Conservation (phyloP, 352 stramenopile genomes). For the Blastocystis sp. region DNA sequence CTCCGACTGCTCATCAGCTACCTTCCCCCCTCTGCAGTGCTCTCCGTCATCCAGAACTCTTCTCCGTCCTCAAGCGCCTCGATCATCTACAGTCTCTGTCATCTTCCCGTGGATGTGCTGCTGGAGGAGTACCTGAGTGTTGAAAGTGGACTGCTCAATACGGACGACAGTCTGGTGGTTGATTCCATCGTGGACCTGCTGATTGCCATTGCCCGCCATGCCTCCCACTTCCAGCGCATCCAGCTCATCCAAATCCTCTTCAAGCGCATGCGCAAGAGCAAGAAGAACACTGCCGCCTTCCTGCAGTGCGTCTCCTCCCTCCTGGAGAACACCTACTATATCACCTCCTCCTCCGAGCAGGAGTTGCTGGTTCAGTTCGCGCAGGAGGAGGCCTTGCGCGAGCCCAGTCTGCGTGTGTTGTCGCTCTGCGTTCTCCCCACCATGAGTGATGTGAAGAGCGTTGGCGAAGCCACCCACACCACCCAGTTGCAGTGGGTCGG, state of each 20-base stretch:
- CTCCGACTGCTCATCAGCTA: slow-evolving; percentile 22
- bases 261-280: not conserved
- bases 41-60: not conserved
- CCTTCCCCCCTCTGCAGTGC: not conserved
- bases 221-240: not conserved
- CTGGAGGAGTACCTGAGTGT: not conserved
- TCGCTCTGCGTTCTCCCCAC: not conserved
- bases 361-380: not conserved
- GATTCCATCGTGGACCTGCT: not conserved
- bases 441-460: not conserved
- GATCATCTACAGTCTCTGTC: not conserved
- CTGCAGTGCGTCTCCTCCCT: not conserved
- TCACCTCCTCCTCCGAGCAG: not conserved
- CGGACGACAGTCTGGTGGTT: not conserved
- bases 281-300: not conserved
- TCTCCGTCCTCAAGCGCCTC: not conserved
- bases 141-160: not conserved
- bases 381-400: not conserved
- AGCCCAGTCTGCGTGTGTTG: not conserved
- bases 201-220: not conserved
- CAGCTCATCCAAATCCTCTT: not conserved
- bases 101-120: not conserved
- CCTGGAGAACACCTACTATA: slow-evolving; percentile 9
- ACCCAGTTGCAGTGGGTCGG: not conserved
- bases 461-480: not conserved